Base-by-base conservation (phyloP, 768 basidiomycete genomes). In the Pilatotrama ljubarskyi region DNA sequence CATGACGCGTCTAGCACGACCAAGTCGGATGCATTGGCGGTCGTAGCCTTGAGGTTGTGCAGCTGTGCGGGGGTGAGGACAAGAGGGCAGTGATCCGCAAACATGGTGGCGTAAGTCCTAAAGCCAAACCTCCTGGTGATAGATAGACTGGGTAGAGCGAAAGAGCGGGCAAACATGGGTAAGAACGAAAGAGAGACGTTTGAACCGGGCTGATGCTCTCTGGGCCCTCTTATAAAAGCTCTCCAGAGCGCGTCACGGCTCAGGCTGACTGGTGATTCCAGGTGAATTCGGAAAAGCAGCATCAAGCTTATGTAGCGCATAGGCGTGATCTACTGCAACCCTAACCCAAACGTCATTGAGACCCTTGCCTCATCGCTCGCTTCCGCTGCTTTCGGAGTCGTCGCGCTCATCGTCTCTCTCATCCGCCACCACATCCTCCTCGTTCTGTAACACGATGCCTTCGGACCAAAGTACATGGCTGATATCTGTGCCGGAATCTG, bases 381-480 rank as follows among this genome's bases (percentile, higher is more conserved):
- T 55, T 47, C 49, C 43, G 54, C 42, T 43, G 58, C 41, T 51
- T 47, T 37, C 32, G 50, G 36, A 44, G 41, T 53, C 55, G 36
- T 50, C 54, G 50, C 32, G 51, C 51, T 53, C 56, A 25, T 26
- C 61, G 47, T 25, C 48, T 42, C 32, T 35, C 58, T 50, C 50
- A 43, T 49, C 49, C 24, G 6, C 36, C 38, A 43, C 51, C 44
- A 49, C 54, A 11, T 20, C 22, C 24, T 53, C 7, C 20, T 43
- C 51, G 18, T 25, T 5, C 25, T 54, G 18, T 32, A 5, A 11
- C 54, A 49, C 51, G 52, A 97, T 97, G 95, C 95, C 95, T 58
- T 95, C 93, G 71, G 95, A 97, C 80, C 88, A 95, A 73, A 90
- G 91, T 64, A 95, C 93, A 66, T 98, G 95, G 95, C 77, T 98